These are phyloP conservation scores for Trypanosoma avium DNA, from an alignment of 208 protist species.

Conservation along the genomic window DNA sequence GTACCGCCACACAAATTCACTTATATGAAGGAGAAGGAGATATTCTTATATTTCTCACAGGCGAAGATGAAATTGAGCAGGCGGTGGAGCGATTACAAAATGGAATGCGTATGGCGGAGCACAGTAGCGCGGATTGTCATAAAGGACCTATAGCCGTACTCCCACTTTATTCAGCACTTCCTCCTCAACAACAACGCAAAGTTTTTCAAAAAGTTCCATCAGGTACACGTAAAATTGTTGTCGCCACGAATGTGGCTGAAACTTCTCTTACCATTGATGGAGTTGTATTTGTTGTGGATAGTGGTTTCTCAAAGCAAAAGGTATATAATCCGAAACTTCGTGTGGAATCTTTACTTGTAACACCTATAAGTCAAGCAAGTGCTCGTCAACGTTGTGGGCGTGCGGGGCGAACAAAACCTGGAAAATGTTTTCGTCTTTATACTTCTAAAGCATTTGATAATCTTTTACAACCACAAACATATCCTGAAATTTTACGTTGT, in stretches of 20 bases:
- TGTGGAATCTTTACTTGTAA: constrained; percentile 97
- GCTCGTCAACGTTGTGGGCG: constrained; percentile 95
- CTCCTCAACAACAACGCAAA: constrained; percentile 95
- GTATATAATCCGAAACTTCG: constrained; percentile 97
- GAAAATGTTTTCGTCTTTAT: constrained; percentile 98
- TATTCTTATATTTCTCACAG: constrained; percentile 99
- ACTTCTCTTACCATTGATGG: constrained; percentile 99
- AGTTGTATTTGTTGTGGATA: constrained; percentile 98
- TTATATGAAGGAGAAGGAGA: constrained; percentile 96
- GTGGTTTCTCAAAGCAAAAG: constrained; percentile 98
- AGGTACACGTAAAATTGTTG: constrained; percentile 94
- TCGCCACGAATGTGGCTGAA: constrained; percentile 99
- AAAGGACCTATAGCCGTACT: constrained; percentile 91
- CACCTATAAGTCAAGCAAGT: constrained; percentile 96
- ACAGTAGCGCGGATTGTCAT: constrained; percentile 72
- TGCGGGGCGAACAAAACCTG: constrained; percentile 94
- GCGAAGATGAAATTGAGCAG: constrained; percentile 99
- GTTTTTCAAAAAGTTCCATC: constrained; percentile 95
- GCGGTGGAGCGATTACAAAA: constrained; percentile 95
- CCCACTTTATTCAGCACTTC: constrained; percentile 98
- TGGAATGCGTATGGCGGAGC: constrained; percentile 75
- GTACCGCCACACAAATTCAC: constrained; percentile 98
- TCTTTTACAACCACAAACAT: constrained; percentile 90
- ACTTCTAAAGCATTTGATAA: constrained; percentile 95
- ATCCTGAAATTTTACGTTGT: constrained; percentile 98